Base-by-base conservation (phyloP, 148 eudicot species). In the Polygonum maritimum region DNA sequence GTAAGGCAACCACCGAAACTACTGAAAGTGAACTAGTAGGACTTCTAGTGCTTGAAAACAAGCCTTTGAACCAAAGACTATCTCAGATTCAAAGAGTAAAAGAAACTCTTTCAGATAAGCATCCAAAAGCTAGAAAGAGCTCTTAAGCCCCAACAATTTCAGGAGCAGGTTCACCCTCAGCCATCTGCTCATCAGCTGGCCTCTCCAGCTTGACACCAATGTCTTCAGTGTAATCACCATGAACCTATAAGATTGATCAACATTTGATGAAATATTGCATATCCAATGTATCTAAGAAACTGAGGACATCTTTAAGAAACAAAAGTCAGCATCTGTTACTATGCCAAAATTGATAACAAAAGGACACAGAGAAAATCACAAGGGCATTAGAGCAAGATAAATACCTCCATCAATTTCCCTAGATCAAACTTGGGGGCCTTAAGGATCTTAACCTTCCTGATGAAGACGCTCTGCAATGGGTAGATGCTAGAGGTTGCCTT, bases 361-460 rank as follows among this genome's bases (percentile, higher is more conserved):
- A 44, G 1, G 10, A 49, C 54, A 49, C 54, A 49, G 1, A 14
- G 18, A 3, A 49, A 49, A 49, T 49, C 18, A 49, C 54, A 49
- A 15, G 14, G 18, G 18, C 15, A 49, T 49, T 3, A 6, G 0
- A 40, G 8, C 10, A 44, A 8, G 2, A 44, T 6, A 44, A 44
- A 49, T 71, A 63, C 90, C 85, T 87, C 90, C 90, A 87, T 87
- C 82, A 87, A 75, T 63, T 80, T 87, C 38, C 85, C 80, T 76
- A 87, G 88, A 47, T 87, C 90, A 77, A 87, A 87, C 71, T 87
- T 87, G 52, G 90, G 90, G 41, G 88, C 84, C 44, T 87, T 87
- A 67, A 87, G 57, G 82, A 87, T 87, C 81, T 87, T 87, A 38
- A 87, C 88, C 65, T 87, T 87, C 69, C 90, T 80, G 52, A 87